Evolutionary conservation across 257 asterid genomes (phyloP).

Genomic region (Ilex asprella): DNA sequence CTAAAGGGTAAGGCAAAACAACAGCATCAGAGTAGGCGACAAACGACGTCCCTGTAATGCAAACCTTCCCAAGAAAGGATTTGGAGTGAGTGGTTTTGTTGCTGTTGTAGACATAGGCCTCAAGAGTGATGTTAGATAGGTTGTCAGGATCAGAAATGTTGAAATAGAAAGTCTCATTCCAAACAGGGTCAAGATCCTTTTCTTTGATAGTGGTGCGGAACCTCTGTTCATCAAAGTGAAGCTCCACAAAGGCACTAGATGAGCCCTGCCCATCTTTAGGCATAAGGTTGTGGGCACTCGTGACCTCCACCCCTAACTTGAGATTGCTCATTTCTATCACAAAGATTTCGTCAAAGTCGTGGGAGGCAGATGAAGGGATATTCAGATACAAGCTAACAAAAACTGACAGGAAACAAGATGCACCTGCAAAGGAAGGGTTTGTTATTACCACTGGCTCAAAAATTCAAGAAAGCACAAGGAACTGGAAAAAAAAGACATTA

Average conservation of each 20-base stretch:
- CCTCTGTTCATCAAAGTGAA: slow-evolving; percentile 65
- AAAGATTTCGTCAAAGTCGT: not conserved
- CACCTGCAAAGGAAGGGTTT: no score
- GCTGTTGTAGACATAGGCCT: slow-evolving; percentile 59
- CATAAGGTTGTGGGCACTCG: slow-evolving; percentile 72
- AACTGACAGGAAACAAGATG: no score
- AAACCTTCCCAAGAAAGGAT: slow-evolving; percentile 70
- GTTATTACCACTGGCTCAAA: no score
- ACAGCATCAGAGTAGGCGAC: slow-evolving; percentile 69
- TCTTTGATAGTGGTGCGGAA: slow-evolving; percentile 76
- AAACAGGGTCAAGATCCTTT: slow-evolving; percentile 69
- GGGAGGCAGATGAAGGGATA: not conserved
- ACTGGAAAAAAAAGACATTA: no score
- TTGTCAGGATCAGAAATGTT: slow-evolving; percentile 52
- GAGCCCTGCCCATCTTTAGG: slow-evolving; percentile 84
- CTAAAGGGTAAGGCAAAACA: slow-evolving; percentile 69
- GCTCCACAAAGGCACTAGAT: slow-evolving; percentile 71
- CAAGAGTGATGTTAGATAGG: slow-evolving; percentile 50
- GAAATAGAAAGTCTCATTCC: slow-evolving; percentile 79
- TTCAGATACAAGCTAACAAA: no score
- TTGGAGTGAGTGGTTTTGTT: slow-evolving; percentile 35
- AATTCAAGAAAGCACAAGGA: no score
- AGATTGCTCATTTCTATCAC: slow-evolving; percentile 52
- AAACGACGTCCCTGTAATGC: slow-evolving; percentile 53
- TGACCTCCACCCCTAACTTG: slow-evolving; percentile 82